These are phyloP conservation scores for Wickerhamiella sergipiensis DNA, from an alignment of 805 yeast genomes.

Conservation along the genomic window DNA sequence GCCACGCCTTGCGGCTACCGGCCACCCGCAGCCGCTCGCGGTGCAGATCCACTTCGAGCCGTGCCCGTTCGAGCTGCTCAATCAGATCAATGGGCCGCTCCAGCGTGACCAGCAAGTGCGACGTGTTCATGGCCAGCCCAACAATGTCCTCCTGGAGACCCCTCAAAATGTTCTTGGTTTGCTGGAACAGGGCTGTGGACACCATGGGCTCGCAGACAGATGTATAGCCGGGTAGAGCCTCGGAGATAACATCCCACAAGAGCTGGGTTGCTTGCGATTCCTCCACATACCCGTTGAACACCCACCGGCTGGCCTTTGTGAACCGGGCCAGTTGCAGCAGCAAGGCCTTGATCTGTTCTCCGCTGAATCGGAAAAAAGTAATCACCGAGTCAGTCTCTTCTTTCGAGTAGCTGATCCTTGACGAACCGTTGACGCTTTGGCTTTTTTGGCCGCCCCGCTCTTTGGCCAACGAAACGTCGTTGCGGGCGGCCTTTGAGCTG, in stretches of 20 bases:
- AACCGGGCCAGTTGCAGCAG: constrained; percentile 2
- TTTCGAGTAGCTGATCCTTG: constrained; percentile 12
- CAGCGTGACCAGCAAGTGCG: constrained; percentile 16
- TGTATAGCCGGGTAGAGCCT: background rate
- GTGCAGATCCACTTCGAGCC: constrained; percentile 12
- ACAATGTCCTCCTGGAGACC: constrained; percentile 2
- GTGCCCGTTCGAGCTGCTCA: constrained; percentile 16
- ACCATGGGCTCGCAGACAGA: background rate
- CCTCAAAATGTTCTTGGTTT: background rate
- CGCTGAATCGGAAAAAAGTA: constrained; percentile 8
- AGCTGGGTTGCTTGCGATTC: background rate
- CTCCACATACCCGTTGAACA: background rate
- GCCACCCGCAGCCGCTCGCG: constrained; percentile 17
- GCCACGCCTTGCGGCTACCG: constrained; percentile 20
- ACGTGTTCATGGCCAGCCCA: constrained; percentile 3
- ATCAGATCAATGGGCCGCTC: constrained; percentile 20
- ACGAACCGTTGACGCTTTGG: constrained; percentile 13
- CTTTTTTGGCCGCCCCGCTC: constrained; percentile 13
- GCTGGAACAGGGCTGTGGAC: background rate
- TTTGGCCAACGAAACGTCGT: background rate
- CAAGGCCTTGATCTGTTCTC: constrained; percentile 7
- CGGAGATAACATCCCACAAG: background rate
- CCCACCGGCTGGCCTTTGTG: background rate
- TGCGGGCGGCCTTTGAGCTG: background rate
- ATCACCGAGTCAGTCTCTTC: constrained; percentile 4